These are phyloP conservation scores for Anacardium occidentale DNA, from an alignment of 345 rosid genomes.

Conservation along the genomic window DNA sequence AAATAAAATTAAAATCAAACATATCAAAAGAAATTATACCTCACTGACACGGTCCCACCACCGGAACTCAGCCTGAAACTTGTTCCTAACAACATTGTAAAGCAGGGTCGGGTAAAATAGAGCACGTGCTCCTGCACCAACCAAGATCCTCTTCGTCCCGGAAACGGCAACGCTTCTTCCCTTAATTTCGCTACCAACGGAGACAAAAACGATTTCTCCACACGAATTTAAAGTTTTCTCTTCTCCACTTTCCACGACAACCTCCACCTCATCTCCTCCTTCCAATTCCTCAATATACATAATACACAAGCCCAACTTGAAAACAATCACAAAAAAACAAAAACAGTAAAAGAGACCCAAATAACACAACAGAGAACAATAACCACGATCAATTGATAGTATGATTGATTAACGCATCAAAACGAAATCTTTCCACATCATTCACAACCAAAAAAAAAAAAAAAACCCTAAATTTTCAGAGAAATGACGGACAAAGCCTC, in stretches of 20 bases:
- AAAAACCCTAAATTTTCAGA: slow-evolving; percentile 31
- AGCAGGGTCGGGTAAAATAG: slow-evolving; percentile 86
- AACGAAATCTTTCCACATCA: slow-evolving; percentile 4
- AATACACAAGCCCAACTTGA: slow-evolving; percentile 32
- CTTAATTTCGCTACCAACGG: slow-evolving; percentile 9
- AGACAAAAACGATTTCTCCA: slow-evolving; percentile 15
- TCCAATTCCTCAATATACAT: slow-evolving; percentile 88
- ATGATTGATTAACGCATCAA: background rate
- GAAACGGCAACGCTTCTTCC: slow-evolving; percentile 25
- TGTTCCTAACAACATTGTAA: slow-evolving; percentile 93
- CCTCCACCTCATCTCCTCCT: slow-evolving; percentile 37
- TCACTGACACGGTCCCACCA: slow-evolving; percentile 96
- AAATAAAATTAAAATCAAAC: background rate
- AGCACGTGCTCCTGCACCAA: slow-evolving; percentile 94
- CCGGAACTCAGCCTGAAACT: slow-evolving; percentile 75
- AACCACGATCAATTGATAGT: background rate
- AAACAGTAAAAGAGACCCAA: slow-evolving; percentile 24
- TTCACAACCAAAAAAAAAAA: background rate
- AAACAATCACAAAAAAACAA: slow-evolving; percentile 18
- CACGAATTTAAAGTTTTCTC: slow-evolving; percentile 14
- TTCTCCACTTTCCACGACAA: slow-evolving; percentile 20
- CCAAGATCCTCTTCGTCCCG: slow-evolving; percentile 61
- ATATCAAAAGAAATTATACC: slow-evolving; percentile 38
- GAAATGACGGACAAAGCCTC: slow-evolving; percentile 29
- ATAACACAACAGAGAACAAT: slow-evolving; percentile 4